phyloP scores from a whole-genome alignment of 352 stramenopile species.

The Pythium diclinum region DNA sequence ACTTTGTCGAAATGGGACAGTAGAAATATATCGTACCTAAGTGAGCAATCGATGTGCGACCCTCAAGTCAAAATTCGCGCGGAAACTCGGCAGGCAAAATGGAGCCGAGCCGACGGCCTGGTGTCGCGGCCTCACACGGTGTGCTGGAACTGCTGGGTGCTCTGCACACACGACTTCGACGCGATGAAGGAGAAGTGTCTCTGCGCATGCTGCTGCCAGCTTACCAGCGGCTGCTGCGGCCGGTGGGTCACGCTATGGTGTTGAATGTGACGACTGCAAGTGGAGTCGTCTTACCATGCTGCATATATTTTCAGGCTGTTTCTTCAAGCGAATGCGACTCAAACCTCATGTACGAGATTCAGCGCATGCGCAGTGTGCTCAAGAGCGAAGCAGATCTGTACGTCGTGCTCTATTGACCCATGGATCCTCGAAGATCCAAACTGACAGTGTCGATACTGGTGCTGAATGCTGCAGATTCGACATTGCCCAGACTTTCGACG shows the following conservation, averaged over 20 bases:
- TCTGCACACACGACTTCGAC: slow-evolving; percentile 34
- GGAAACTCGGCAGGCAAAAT: slow-evolving; percentile 10
- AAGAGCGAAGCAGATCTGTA: slow-evolving; percentile 20
- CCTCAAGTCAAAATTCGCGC: slow-evolving; percentile 6
- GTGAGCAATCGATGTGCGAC: not conserved
- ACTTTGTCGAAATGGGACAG: slow-evolving; percentile 2
- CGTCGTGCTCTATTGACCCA: not conserved
- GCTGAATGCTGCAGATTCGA: slow-evolving; percentile 17
- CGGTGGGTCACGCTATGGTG: slow-evolving; percentile 30
- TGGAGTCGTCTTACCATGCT: not conserved
- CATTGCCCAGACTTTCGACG: slow-evolving; percentile 15
- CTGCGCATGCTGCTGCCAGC: slow-evolving; percentile 35
- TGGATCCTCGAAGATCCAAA: not conserved
- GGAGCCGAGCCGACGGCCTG: not conserved
- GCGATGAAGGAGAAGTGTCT: slow-evolving; percentile 14
- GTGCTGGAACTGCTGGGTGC: slow-evolving; percentile 43
- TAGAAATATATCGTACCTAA: slow-evolving; percentile 5
- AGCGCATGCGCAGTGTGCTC: slow-evolving; percentile 13
- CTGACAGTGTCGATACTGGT: not conserved
- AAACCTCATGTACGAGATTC: slow-evolving; percentile 11
- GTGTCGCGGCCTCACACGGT: slow-evolving; percentile 3
- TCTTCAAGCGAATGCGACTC: slow-evolving; percentile 1
- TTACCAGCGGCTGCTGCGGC: slow-evolving; percentile 52
- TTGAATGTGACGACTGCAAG: not conserved
- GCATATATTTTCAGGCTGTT: not conserved